These are phyloP conservation scores for Cytospora schulzeri DNA, from an alignment of 2,329 filamentous ascomycete species.

Conservation along the genomic window DNA sequence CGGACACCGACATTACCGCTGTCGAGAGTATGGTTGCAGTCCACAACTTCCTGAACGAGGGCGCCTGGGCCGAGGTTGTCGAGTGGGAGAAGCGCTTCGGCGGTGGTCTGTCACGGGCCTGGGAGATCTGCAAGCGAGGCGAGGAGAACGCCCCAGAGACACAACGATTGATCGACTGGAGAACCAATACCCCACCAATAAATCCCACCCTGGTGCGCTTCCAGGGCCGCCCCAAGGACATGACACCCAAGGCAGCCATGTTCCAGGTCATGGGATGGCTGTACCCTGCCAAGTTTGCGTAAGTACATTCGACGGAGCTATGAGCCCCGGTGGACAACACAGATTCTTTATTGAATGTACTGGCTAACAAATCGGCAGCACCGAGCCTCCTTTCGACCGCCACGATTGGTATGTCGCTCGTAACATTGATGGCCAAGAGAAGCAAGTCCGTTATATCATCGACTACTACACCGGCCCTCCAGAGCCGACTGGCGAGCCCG, in stretches of 20 bases:
- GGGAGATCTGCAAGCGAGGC: slow-evolving; percentile 72
- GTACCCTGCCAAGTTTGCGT: slow-evolving; percentile 80
- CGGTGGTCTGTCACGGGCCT: slow-evolving; percentile 70
- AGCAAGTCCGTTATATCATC: slow-evolving; percentile 90
- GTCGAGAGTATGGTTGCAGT: slow-evolving; percentile 97
- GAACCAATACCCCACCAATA: slow-evolving; percentile 46
- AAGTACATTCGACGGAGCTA: slow-evolving; percentile 37
- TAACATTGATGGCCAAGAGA: slow-evolving; percentile 64
- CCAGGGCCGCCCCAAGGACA: slow-evolving; percentile 83
- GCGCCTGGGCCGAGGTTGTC: slow-evolving; percentile 93
- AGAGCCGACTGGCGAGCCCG: slow-evolving; percentile 83
- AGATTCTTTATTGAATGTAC: not conserved
- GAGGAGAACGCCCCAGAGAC: slow-evolving; percentile 59
- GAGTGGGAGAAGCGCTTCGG: slow-evolving; percentile 90
- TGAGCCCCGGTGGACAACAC: not conserved
- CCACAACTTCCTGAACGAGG: slow-evolving; percentile 98
- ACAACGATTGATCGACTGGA: slow-evolving; percentile 44
- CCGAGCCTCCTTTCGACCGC: slow-evolving; percentile 88
- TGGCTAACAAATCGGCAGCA: slow-evolving; percentile 46
- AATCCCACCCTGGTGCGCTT: slow-evolving; percentile 81
- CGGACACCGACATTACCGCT: slow-evolving; percentile 87
- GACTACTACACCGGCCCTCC: slow-evolving; percentile 90
- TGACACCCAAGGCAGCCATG: slow-evolving; percentile 89
- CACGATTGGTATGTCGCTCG: slow-evolving; percentile 96
- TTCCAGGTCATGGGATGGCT: slow-evolving; percentile 77